A percentile compares a stretch with the other conserved stretches of the same genome.
These are phyloP conservation scores for Carex littledalei DNA, from an alignment of 176 grass and related monocot species.

Conservation along the genomic window DNA sequence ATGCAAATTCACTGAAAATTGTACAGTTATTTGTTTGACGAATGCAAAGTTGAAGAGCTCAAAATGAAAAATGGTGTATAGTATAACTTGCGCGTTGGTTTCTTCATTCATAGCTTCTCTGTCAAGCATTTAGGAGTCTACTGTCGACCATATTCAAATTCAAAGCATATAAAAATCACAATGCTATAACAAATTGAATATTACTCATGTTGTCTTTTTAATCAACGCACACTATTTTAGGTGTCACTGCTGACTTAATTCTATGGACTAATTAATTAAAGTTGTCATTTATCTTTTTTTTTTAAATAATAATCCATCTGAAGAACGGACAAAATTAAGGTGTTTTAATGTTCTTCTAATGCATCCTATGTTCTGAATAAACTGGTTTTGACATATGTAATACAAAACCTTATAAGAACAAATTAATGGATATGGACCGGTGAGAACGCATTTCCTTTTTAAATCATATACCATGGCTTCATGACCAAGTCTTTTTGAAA, in stretches of 20 bases:
- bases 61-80: not conserved
- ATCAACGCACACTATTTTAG: not conserved
- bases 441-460: too few relatives aligned
- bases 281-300: not conserved
- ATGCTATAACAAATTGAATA: not conserved
- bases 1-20: not conserved
- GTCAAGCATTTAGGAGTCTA: not conserved
- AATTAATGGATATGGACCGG: not conserved
- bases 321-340: not conserved
- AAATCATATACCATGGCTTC: not conserved
- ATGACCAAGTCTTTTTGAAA: not conserved
- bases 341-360: not conserved
- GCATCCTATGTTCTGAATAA: not conserved
- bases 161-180: not conserved
- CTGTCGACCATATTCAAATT: not conserved
- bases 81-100: not conserved
- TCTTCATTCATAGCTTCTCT: not conserved
- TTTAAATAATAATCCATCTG: not conserved
- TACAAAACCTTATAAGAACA: not conserved
- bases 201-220: not conserved
- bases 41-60: not conserved
- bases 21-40: not conserved
- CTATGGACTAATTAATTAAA: not conserved
- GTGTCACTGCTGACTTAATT: not conserved
- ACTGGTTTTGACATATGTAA: not conserved